Base-by-base conservation (phyloP, 352 stramenopile genomes). In the Globisporangium ultimum region DNA sequence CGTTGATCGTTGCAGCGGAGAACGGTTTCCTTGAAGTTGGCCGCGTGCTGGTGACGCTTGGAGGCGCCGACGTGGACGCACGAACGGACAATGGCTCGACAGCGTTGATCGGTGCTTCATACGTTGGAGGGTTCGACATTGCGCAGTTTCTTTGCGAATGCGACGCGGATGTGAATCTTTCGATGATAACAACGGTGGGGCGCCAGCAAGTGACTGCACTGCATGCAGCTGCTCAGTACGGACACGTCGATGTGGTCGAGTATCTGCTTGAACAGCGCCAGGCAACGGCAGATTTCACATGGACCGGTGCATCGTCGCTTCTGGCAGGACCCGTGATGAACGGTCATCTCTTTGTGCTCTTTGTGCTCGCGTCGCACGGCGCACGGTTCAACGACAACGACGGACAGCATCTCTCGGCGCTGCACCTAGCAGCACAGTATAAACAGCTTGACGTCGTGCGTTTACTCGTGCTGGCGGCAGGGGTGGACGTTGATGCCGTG, bases 391-490 rank as follows among this genome's bases (percentile, higher is more conserved):
- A 45, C 17, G 21, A 55, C 34, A 46, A 10, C 9, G 50, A 8
- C 3, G 50, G 34, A 2, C 50, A 55, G n/a, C 24, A 34, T 12
- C 50, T 55, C 20, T 55, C 50, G 10, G 24, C 50, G 11, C 18
- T 55, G 34, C 50, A 47, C 11, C 20, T 55, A 21, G 50, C 50
- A n/a, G 50, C 36, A 14, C 50, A 55, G 50, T 47, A 55, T 32
- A 55, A 55, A 12, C 50, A 55, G 3, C 50, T 46, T 15, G 50
- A 24, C 12, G 34, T 40, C 10, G 50, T 55, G 34, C n/a, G 34
- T 5, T 40, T 55, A 11, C 50, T 55, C 21, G 28, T 55, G 50
- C 34, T 55, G 17, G 50, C n/a, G 18, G 41, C n/a, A 7, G 50
- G 49, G 17, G 24, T 55, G 50, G 50, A 47, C 50, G 50, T 55